A percentile compares a stretch with the other conserved stretches of the same genome.
Evolutionary conservation across 2,329 filamentous ascomycete species (phyloP).

Genomic region (Penicillium rolfsii): DNA sequence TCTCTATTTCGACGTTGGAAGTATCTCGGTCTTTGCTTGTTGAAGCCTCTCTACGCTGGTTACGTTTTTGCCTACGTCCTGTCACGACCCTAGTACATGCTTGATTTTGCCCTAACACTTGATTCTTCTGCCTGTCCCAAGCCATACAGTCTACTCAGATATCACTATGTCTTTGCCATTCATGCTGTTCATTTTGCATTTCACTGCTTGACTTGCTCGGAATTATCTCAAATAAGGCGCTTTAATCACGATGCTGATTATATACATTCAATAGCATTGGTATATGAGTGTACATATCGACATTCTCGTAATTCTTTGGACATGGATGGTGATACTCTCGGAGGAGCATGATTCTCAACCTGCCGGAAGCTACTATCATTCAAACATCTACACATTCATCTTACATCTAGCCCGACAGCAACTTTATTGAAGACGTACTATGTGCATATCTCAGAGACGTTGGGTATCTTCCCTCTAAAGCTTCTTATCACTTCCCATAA

Average conservation of each 20-base stretch:
- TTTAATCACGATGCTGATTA: not conserved
- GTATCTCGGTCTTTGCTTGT: slow-evolving; percentile 7
- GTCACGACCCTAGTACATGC: slow-evolving; percentile 19
- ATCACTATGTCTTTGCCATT: slow-evolving; percentile 11
- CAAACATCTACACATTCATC: not conserved
- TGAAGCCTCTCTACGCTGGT: slow-evolving; percentile 6
- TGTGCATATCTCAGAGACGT: slow-evolving; percentile 24
- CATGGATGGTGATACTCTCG: not conserved
- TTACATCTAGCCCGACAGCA: not conserved
- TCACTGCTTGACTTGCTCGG: not conserved
- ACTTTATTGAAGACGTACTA: slow-evolving; percentile 17
- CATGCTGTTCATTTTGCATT: slow-evolving; percentile 9
- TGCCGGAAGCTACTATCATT: not conserved
- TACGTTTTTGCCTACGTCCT: slow-evolving; percentile 20
- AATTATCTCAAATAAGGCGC: not conserved
- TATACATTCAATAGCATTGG: slow-evolving; percentile 3
- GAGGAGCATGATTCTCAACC: not conserved
- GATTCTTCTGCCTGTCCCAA: slow-evolving; percentile 14
- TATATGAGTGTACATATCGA: not conserved
- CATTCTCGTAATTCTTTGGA: not conserved
- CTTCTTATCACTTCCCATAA: slow-evolving; percentile 14
- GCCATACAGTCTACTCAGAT: slow-evolving; percentile 11
- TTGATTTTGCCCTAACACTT: slow-evolving; percentile 7
- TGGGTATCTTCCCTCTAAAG: slow-evolving; percentile 32
- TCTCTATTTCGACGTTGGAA: slow-evolving; percentile 5